Percentiles rank a stretch among this genome's conserved stretches.
phyloP scores from a whole-genome alignment of 768 basidiomycete species.

The Rubroboletus pulcherrimus region DNA sequence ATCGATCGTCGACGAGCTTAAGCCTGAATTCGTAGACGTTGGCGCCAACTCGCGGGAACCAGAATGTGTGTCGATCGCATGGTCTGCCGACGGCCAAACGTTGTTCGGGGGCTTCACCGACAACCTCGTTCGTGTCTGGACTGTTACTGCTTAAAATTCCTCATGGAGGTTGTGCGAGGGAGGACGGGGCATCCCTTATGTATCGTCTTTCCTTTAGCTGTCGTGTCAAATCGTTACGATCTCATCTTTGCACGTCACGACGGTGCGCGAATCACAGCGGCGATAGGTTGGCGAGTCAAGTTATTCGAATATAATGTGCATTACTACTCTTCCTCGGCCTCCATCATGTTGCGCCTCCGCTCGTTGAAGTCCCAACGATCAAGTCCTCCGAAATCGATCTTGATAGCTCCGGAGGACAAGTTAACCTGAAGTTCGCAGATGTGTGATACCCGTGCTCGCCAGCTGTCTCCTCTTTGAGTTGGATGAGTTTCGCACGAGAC shows the following conservation, averaged over 20 bases:
- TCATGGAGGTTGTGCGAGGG: slow-evolving; percentile 15
- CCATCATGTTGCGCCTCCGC: slow-evolving; percentile 58
- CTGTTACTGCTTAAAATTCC: slow-evolving; percentile 53
- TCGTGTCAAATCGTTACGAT: slow-evolving; percentile 21
- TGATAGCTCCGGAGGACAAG: slow-evolving; percentile 55
- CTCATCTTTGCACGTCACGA: slow-evolving; percentile 4
- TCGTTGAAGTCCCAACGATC: slow-evolving; percentile 71
- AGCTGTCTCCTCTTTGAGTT: slow-evolving; percentile 66
- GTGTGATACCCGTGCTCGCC: slow-evolving; percentile 68
- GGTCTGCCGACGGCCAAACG: slow-evolving; percentile 98
- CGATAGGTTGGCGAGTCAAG: background rate
- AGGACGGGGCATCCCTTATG: slow-evolving; percentile 15
- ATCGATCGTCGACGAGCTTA: slow-evolving; percentile 98
- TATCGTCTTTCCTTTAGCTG: slow-evolving; percentile 26
- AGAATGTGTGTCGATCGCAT: slow-evolving; percentile 94
- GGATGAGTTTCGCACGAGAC: slow-evolving; percentile 1
- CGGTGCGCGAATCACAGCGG: background rate
- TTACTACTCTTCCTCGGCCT: slow-evolving; percentile 36
- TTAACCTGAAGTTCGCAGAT: slow-evolving; percentile 72
- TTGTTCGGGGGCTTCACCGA: slow-evolving; percentile 97
- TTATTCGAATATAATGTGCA: background rate
- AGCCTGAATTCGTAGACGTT: slow-evolving; percentile 85
- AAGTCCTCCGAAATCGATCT: slow-evolving; percentile 70
- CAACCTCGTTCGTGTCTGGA: slow-evolving; percentile 91
- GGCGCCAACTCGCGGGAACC: slow-evolving; percentile 70